Evolutionary conservation across 768 basidiomycete species (phyloP), one percentile per base, ranked within the genome.

Genomic region (Cytidiella melzeri): DNA sequence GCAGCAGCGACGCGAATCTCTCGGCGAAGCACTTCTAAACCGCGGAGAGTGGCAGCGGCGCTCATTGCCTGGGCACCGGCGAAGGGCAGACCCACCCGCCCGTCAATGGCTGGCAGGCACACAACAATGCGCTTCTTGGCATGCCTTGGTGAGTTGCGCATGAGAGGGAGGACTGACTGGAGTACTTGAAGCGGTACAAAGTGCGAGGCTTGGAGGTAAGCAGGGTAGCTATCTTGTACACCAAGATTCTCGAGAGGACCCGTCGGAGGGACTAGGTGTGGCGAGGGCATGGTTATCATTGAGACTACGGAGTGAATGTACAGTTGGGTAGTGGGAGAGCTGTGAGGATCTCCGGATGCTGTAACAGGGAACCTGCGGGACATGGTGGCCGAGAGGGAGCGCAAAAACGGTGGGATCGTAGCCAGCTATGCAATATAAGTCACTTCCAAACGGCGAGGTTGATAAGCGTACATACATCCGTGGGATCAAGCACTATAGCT

Each of bases 321-420:
- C 2, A 86, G 81, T 59, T 82, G 75, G 15, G 81, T 66, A 23
- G 80, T 69, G 20, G 83, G 79, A 0, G 83, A 73, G 20, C 75
- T 79, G 62, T 83, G 88, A 1, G 92, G 91, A 64, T 94, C 92
- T 21, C 92, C 92, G 2, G 86, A 69, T 5, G 81, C 66, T 27
- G 77, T 82, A 55, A 90, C 76, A 3, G 92, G 92, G 68, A 91
- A 94, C 42, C 81, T 79, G 54, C 89, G 83, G 15, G 86, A 85
- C 7, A 94, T 73, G 0, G 88, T 82, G 0, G 91, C 85, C 2
- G 81, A 74, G 34, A 94, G 69, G 6, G 90, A 92, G 47, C 91
- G 83, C 37, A 93, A 72, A 71, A 93, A 93, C 40, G 80, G 72
- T 0, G 81, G 75, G 43, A 90, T 74, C 2, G 83, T 83, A 2